Evolutionary conservation across 257 asterid species (phyloP), one percentile per base, ranked within the genome.

Genomic region (Solanum rostratum): DNA sequence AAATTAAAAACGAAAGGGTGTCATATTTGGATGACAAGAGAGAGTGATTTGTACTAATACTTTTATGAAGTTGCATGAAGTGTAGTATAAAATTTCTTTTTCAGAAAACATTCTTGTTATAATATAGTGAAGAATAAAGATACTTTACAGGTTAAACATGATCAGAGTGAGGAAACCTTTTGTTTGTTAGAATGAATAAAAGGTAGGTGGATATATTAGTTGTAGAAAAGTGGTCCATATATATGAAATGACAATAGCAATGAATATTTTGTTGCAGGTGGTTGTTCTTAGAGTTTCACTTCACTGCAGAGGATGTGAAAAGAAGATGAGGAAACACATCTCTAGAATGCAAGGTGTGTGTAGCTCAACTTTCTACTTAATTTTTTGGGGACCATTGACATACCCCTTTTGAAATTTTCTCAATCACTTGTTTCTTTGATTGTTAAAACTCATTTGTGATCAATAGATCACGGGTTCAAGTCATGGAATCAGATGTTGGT

Each of bases 311-410:
- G 86, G 86, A 27, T 84, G 86, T 76, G 86, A 84, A 84, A 43
- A 55, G 60, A 84, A 84, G 81, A 69, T 84, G 62, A 84, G 84
- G 73, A 84, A 84, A 62, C 86, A 84, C 41, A 79, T 84, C 68
- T 78, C 86, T n/a, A 78, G 79, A 84, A 84, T 84, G 86, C 83
- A 84, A 84, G 86, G 86, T 54, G 22, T 84, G 80, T 84, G 80
- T 80, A 15, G 10, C 45, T 78, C 62, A 50, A 43, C 22, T n/a
- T 76, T 46, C 24, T 66, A 1, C 5, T 53, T 50, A 62, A 24
- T 27, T 76, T 78, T 5, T 50, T 27, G 18, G 63, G 60, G 82
- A 50, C 82, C 82, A 76, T 27, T 49, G 27, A 46, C 20, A 45
- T 74, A 22, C 60, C 43, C 14, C 41, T 46, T 46, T 74, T 49